Percentiles rank a stretch among this genome's conserved stretches.
phyloP scores from a whole-genome alignment of 192 early-diverging fungal species.

The Gorgonomyces haynaldii region DNA sequence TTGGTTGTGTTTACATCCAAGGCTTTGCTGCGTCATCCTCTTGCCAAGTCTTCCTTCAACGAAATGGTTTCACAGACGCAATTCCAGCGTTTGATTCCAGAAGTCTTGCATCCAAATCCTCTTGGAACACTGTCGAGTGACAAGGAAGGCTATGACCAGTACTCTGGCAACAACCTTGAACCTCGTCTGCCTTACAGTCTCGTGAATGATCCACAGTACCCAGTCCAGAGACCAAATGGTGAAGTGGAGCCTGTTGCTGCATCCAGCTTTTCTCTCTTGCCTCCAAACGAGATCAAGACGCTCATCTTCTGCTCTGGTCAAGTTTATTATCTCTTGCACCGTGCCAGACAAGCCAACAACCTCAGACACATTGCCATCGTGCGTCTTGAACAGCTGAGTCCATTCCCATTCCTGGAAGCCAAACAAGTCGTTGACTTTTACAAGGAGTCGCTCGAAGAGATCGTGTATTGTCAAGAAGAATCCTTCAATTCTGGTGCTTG shows the following conservation, averaged over 20 bases:
- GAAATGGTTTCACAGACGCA: conserved; percentile 72
- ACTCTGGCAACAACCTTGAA: conserved; percentile 36
- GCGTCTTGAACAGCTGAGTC: conserved; percentile 85
- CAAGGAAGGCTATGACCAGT: conserved; percentile 11
- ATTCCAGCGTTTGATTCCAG: conserved; percentile 90
- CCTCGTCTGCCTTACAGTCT: conserved; percentile 37
- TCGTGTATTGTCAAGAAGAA: conserved; percentile 95
- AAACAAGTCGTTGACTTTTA: conserved; percentile 81
- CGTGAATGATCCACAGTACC: conserved; percentile 12
- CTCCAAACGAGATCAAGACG: conserved; percentile 77
- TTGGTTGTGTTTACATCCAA: conserved; percentile 74
- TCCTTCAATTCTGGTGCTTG: conserved; percentile 89
- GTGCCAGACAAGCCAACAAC: conserved; percentile 85
- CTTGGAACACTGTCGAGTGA: conserved; percentile 20
- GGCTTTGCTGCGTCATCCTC: conserved; percentile 82
- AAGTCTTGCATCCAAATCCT: conserved; percentile 64
- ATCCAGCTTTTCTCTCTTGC: conserved; percentile 50
- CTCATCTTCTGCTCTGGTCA: conserved; percentile 94
- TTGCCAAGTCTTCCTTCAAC: conserved; percentile 69
- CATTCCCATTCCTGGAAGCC: conserved; percentile 90
- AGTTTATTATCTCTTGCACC: conserved; percentile 87
- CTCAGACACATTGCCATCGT: conserved; percentile 82
- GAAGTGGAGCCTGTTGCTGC: not conserved
- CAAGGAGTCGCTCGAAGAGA: conserved; percentile 63
- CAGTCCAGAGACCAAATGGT: not conserved